A percentile compares a stretch with the other conserved stretches of the same genome.
Evolutionary conservation across 108 stramenopile species (phyloP).

Genomic region (Nitzschia palea): DNA sequence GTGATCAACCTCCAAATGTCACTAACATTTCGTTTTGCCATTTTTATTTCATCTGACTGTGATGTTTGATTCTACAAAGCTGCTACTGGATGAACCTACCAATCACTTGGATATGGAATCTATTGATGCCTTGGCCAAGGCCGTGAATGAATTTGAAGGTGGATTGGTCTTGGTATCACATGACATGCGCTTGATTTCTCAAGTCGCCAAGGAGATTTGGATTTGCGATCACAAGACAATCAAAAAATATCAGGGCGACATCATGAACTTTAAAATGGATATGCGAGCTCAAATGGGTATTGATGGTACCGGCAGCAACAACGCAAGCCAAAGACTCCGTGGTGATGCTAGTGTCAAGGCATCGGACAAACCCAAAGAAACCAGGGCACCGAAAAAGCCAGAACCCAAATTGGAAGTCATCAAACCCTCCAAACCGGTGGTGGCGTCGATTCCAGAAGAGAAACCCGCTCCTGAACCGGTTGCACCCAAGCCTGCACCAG

Average conservation of each 20-base stretch:
- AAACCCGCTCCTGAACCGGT: conserved; percentile 7
- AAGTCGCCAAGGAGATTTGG: conserved; percentile 98
- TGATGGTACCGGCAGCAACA: conserved; percentile 21
- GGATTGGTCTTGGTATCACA: conserved; percentile 97
- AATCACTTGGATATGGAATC: conserved; percentile 92
- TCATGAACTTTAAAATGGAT: conserved; percentile 92
- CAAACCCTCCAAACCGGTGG: conserved; percentile 11
- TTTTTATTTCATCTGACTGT: neutral
- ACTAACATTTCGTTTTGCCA: neutral
- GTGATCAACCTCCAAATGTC: neutral
- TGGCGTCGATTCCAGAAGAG: conserved; percentile 8
- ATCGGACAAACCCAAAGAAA: conserved; percentile 47
- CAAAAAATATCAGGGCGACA: conserved; percentile 84
- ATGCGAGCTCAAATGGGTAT: conserved; percentile 81
- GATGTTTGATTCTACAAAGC: too few species aligned
- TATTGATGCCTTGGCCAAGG: conserved; percentile 96
- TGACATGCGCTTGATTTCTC: conserved; percentile 97
- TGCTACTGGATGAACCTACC: conserved; percentile 54
- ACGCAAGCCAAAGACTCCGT: conserved; percentile 42
- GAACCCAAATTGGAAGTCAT: conserved; percentile 31
- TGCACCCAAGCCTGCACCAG: conserved; percentile 2
- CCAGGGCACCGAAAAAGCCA: conserved; percentile 20
- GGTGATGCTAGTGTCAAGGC: conserved; percentile 81
- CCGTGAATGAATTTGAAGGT: conserved; percentile 96
- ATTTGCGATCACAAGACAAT: conserved; percentile 95